Base-by-base conservation (phyloP, 2,329 filamentous ascomycete species). In the Fonsecaea multimorphosa region DNA sequence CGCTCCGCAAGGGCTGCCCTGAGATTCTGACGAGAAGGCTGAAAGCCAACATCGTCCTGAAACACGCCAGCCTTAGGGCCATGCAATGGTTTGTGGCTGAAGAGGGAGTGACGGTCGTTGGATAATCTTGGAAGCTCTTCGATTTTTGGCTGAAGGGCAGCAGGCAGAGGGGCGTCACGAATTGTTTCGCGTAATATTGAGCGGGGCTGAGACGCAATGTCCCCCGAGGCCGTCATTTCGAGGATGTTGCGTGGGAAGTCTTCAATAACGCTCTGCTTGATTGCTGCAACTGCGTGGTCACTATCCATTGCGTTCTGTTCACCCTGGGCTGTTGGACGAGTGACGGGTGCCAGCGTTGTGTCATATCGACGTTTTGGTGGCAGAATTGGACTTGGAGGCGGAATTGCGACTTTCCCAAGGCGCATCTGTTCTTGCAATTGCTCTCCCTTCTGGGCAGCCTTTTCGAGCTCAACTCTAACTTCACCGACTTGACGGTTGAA, bases 301-400 rank as follows among this genome's bases (percentile, higher is more conserved):
- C 80, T 27, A 77, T 81, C 60, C 80, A 74, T 27, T 76, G 77
- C 24, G 14, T 9, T 32, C 51, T 61, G 66, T 12, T 71, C 69
- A 40, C 79, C 76, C 63, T 78, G 80, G 57, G 75, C 71, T 38
- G 63, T 22, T 44, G 38, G 58, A 22, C 64, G 67, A 57, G 49
- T 16, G 19, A 53, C 22, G 11, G 68, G 57, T 6, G 79, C 77
- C 19, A 77, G 73, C 3, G 80, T 79, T 40, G 78, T 75, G 68
- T 83, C 81, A 65, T 83, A 81, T n/a, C 80, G 79, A 61, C 82
- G 76, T 72, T 83, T 83, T 29, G 71, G 61, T 16, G 79, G 75
- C n/a, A 76, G 74, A 59, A 78, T 76, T 27, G 79, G 80, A 22
- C 76, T 73, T 22, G 82, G 81, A 58, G 81, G 74, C 31, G 76